These are phyloP conservation scores for Castanea sativa DNA, from an alignment of 306 rosid species.

Conservation along the genomic window DNA sequence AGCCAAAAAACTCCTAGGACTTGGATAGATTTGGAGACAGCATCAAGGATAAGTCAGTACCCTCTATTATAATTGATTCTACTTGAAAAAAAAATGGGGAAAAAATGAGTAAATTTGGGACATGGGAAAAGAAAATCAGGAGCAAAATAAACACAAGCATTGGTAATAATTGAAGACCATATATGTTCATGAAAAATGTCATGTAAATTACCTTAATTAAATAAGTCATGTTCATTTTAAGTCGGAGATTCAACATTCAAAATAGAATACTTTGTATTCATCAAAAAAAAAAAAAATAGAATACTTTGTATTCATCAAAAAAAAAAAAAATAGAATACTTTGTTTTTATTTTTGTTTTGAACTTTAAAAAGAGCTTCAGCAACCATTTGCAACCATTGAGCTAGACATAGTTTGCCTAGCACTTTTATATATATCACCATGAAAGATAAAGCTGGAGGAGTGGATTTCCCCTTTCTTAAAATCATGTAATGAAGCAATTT, in stretches of 20 bases:
- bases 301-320: not conserved
- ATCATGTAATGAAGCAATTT: constrained; percentile 25
- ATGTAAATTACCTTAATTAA: not conserved
- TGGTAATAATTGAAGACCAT: not conserved
- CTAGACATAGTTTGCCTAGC: constrained; percentile 30
- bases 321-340: not conserved
- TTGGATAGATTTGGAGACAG: not conserved
- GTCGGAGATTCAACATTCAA: not conserved
- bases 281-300: not conserved
- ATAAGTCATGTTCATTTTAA: not conserved
- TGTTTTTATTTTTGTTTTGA: not conserved
- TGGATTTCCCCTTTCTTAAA: not conserved
- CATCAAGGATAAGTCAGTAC: not conserved
- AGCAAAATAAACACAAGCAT: not conserved
- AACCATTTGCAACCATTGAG: not conserved
- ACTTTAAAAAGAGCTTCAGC: not conserved
- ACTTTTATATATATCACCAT: constrained; percentile 5
- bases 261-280: not conserved
- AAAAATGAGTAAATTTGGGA: not conserved
- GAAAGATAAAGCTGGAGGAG: constrained; percentile 23
- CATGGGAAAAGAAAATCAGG: not conserved
- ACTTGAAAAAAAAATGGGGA: not conserved
- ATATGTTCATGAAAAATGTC: not conserved
- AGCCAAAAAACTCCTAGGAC: not conserved
- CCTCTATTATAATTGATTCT: not conserved